Evolutionary conservation across 345 rosid genomes (phyloP).

Genomic region (Populus euphratica): DNA sequence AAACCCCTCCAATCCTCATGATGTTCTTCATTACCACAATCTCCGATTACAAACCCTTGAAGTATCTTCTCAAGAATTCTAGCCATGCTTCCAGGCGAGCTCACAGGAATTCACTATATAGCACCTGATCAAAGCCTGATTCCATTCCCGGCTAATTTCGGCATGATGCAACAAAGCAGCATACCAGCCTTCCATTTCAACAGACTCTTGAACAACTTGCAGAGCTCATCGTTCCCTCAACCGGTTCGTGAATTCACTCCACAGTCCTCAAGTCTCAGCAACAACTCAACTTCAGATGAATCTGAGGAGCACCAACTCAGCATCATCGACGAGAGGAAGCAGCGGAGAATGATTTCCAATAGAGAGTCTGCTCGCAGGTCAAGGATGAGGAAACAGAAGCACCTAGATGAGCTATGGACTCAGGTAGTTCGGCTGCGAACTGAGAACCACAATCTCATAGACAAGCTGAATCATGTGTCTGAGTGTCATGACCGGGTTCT

Average conservation of each 20-base stretch:
- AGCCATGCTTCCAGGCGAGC: conserved; percentile 53
- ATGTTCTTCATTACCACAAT: conserved; percentile 28
- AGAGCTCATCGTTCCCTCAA: conserved; percentile 32
- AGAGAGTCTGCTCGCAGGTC: conserved; percentile 97
- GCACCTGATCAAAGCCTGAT: conserved; percentile 34
- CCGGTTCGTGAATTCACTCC: conserved; percentile 35
- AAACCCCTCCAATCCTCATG: conserved; percentile 32
- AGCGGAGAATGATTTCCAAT: conserved; percentile 89
- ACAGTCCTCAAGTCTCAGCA: conserved; percentile 49
- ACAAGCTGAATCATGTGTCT: conserved; percentile 61
- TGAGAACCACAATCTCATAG: conserved; percentile 66
- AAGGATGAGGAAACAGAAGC: conserved; percentile 92
- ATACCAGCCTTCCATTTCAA: conserved; percentile 44
- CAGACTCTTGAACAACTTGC: conserved; percentile 34
- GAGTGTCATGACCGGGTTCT: conserved; percentile 57
- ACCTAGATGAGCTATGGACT: conserved; percentile 91
- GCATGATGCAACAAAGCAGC: conserved; percentile 27
- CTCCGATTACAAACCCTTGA: conserved; percentile 7
- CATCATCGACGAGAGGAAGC: conserved; percentile 80
- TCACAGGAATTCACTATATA: conserved; percentile 47
- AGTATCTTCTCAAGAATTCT: conserved; percentile 5
- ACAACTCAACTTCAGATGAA: conserved; percentile 80
- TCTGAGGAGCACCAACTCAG: conserved; percentile 58
- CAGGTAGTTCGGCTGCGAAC: conserved; percentile 69
- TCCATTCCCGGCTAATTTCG: conserved; percentile 33